Base-by-base conservation (phyloP, 129 eudicot genomes). In the Tagetes erecta region DNA sequence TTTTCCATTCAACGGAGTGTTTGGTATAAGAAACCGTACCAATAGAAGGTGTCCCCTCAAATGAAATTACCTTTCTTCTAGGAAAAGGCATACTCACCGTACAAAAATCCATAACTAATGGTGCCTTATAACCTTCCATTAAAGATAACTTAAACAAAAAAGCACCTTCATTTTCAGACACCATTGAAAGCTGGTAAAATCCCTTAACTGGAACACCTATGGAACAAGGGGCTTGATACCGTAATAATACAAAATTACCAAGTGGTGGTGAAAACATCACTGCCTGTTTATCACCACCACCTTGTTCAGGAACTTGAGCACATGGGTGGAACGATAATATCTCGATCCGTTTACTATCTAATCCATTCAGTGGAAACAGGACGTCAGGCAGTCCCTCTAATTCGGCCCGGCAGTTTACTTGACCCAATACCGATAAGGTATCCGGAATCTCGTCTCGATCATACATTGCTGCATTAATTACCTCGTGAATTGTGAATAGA, bases 121-220 rank as follows among this genome's bases (percentile, higher is more conserved):
- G 97, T 69, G 90, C 70, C 81, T 85, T 95, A 45, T 91, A 88
- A 67, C 97, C 95, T 75, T 88, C 99, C 96, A 95, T 87, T 53
- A 95, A 78, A 72, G 83, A 58, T 72, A 95, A 76, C 56, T 82
- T 91, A 65, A 95, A 95, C 58, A 95, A 82, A 78, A 95, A 95
- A 13, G 97, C 99, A 20, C 99, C 99, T 85, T 95, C 99, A 78
- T 95, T 95, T 86, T 95, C 99, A 0, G 99, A 95, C 50, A 95
- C 99, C 99, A 95, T 91, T 9, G 99, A 95, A 12, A 95, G 90
- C 92, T 95, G 97, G 82, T 95, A 91, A 81, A 95, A 95, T 36
- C 99, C 99, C 74, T 91, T 88, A 35, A 95, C 42, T 44, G 99
- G 99, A 74, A 88, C 88, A 42, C 91, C 90, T 68, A 83, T 45